A percentile compares a stretch with the other conserved stretches of the same genome.
Evolutionary conservation across 495 filamentous ascomycete species (phyloP).

Genomic region (Sordaria brevicollis): DNA sequence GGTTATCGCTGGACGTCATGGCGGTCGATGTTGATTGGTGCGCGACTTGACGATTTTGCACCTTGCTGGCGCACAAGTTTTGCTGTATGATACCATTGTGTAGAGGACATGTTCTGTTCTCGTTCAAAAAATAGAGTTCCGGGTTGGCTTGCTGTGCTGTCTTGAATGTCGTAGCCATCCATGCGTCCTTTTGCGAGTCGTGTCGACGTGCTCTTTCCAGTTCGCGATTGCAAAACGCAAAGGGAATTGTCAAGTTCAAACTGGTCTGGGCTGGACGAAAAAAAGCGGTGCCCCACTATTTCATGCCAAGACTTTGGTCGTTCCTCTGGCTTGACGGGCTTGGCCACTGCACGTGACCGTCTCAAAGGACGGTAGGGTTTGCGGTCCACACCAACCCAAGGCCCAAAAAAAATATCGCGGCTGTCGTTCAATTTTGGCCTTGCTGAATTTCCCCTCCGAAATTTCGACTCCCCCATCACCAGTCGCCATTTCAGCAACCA

Average conservation of each 20-base stretch:
- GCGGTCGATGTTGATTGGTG: neutral
- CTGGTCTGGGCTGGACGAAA: neutral
- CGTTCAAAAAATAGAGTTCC: neutral
- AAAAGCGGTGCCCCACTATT: neutral
- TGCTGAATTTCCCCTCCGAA: slow-evolving; percentile 19
- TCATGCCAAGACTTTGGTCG: neutral
- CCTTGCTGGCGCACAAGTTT: neutral
- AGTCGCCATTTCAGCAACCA: slow-evolving; percentile 24
- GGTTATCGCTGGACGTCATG: neutral
- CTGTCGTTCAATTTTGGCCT: slow-evolving; percentile 17
- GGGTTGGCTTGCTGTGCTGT: neutral
- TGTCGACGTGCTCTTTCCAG: neutral
- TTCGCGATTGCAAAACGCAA: neutral
- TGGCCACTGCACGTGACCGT: slow-evolving; percentile 15
- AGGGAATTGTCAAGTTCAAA: neutral
- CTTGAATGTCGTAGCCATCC: neutral
- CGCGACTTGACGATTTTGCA: neutral
- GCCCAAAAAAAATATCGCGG: slow-evolving; percentile 23
- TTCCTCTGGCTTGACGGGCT: neutral
- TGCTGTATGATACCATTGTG: neutral
- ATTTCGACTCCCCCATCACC: slow-evolving; percentile 23
- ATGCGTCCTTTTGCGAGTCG: neutral
- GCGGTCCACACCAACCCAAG: slow-evolving; percentile 22
- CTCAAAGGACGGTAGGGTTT: slow-evolving; percentile 25
- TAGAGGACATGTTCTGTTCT: neutral